A percentile compares a stretch with the other conserved stretches of the same genome.
phyloP scores from a whole-genome alignment of 345 rosid genomes.

The Melastoma malabathricum region DNA sequence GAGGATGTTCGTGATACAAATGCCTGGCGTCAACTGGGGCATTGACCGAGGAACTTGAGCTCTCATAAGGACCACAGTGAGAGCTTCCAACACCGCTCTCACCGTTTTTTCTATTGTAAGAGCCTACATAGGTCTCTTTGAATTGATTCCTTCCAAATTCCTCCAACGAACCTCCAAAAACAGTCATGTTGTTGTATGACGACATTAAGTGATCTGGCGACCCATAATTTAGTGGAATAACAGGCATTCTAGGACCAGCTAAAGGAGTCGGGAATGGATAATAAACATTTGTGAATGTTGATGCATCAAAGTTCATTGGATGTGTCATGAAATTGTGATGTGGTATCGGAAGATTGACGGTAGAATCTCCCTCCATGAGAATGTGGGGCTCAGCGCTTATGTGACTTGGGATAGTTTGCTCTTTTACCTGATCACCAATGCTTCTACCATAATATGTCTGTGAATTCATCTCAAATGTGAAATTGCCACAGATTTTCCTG shows the following conservation, averaged over 20 bases:
- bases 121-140: slow-evolving; percentile 39
- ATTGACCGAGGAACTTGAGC: slow-evolving; percentile 23
- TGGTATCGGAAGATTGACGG: slow-evolving; percentile 29
- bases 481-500: slow-evolving; percentile 1
- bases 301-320: slow-evolving; percentile 32
- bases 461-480: slow-evolving; percentile 32
- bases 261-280: slow-evolving; percentile 24
- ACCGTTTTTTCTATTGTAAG: slow-evolving; percentile 56
- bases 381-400: slow-evolving; percentile 36
- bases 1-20: slow-evolving; percentile 26
- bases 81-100: slow-evolving; percentile 37
- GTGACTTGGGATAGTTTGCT: slow-evolving; percentile 30
- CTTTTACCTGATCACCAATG: slow-evolving; percentile 39
- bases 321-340: slow-evolving; percentile 35
- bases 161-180: slow-evolving; percentile 35
- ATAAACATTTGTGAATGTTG: slow-evolving; percentile 34
- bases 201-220: slow-evolving; percentile 26
- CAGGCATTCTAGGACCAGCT: slow-evolving; percentile 12
- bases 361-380: slow-evolving; percentile 29
- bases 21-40: slow-evolving; percentile 33
- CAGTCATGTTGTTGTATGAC: slow-evolving; percentile 29
- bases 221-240: slow-evolving; percentile 29
- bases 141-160: slow-evolving; percentile 42
- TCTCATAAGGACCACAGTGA: slow-evolving; percentile 30
- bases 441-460: slow-evolving; percentile 32